Conservation (phyloP, 441 rosid genomes). For the Pelargonium citronellum region DNA sequence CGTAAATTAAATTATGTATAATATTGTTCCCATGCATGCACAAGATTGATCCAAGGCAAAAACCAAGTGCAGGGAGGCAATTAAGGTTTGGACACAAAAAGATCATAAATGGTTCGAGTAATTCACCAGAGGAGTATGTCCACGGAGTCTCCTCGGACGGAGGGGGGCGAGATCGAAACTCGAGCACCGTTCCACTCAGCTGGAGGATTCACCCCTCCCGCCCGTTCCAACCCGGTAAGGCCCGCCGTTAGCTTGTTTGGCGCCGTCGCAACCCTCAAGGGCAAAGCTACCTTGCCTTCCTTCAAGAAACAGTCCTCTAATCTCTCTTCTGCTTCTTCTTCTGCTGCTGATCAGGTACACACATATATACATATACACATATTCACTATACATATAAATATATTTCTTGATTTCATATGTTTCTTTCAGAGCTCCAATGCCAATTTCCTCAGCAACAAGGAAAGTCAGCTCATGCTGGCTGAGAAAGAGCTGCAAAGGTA, state of each 20-base stretch:
- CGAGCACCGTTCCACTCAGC: constrained; percentile 78
- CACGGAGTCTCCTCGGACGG: constrained; percentile 24
- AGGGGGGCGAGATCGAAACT: constrained; percentile 95
- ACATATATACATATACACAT: no score
- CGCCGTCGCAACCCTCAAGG: constrained; percentile 83
- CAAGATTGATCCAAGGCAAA: no score
- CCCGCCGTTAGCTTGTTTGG: constrained; percentile 85
- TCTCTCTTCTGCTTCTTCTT: constrained; percentile 48
- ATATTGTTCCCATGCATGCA: no score
- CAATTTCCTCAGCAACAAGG: constrained; percentile 45
- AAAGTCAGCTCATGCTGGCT: constrained; percentile 79
- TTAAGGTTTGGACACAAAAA: not conserved
- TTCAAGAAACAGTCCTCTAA: constrained; percentile 51
- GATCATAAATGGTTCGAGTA: not conserved
- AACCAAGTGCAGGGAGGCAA: not conserved
- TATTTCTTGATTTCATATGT: not conserved
- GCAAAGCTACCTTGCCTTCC: constrained; percentile 39
- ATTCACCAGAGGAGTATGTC: constrained; percentile 5
- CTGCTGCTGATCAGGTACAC: constrained; percentile 69
- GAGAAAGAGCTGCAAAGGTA: constrained; percentile 70
- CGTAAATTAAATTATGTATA: no score
- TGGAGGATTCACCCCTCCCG: no score
- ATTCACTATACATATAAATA: no score
- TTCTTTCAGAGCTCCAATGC: not conserved
- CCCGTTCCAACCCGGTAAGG: no score